A percentile compares a stretch with the other conserved stretches of the same genome.
Evolutionary conservation across 495 filamentous ascomycete genomes (phyloP).

Genomic region (Annulohypoxylon maeteangense): DNA sequence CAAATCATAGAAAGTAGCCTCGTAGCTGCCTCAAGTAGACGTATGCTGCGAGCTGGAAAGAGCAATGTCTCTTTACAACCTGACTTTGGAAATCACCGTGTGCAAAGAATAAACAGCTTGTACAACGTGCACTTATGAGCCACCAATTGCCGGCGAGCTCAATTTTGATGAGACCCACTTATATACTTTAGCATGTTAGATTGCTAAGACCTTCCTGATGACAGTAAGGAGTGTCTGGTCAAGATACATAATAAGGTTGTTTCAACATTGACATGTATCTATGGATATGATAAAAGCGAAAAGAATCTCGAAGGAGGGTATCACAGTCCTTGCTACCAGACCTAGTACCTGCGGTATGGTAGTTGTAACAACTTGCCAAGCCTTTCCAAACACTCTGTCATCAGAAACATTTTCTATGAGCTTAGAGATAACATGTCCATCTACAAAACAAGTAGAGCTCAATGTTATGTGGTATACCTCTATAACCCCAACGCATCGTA

Average conservation of each 20-base stretch:
- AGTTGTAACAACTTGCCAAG: neutral
- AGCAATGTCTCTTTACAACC: neutral
- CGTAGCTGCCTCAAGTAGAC: conserved; percentile 23
- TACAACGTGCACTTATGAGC: neutral
- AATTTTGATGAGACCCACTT: conserved; percentile 1
- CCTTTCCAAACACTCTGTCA: neutral
- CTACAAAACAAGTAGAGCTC: neutral
- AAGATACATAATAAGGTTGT: neutral
- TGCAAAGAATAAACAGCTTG: neutral
- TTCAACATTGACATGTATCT: neutral
- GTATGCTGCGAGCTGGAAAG: neutral
- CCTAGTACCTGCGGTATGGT: neutral
- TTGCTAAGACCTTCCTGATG: neutral
- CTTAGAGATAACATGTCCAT: neutral
- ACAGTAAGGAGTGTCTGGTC: neutral
- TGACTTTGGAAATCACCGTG: neutral
- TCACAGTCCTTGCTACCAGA: neutral
- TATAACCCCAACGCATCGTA: conserved; percentile 45
- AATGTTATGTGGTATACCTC: conserved; percentile 5
- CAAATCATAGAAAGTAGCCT: neutral
- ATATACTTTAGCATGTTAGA: neutral
- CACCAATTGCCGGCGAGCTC: neutral
- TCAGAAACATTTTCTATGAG: neutral
- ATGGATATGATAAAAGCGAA: no score
- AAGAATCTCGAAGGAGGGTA: neutral